A percentile compares a stretch with the other conserved stretches of the same genome.
phyloP scores from a whole-genome alignment of 345 rosid species.

The Gossypium anomalum region DNA sequence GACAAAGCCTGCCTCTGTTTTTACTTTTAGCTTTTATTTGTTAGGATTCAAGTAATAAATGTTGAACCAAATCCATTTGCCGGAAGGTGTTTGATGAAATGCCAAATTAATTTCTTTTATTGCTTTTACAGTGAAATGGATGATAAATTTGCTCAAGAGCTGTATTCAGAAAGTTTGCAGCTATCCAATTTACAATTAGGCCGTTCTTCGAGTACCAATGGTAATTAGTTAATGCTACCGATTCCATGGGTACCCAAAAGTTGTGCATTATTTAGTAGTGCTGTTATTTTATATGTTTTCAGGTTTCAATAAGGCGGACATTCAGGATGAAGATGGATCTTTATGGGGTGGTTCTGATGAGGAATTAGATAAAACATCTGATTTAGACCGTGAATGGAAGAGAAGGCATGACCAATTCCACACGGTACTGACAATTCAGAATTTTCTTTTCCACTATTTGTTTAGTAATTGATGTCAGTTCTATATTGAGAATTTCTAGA shows the following conservation, averaged over 20 bases:
- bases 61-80: neutral
- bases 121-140: slow-evolving; percentile 4
- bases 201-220: slow-evolving; percentile 1
- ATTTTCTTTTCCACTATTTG: slow-evolving; percentile 15
- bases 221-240: neutral
- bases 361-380: slow-evolving; percentile 29
- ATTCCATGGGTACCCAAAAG: too few relatives aligned
- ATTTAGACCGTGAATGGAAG: slow-evolving; percentile 46
- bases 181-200: neutral
- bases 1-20: neutral
- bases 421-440: slow-evolving; percentile 26
- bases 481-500: slow-evolving; percentile 28
- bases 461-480: slow-evolving; percentile 30
- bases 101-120: neutral
- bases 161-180: slow-evolving; percentile 11
- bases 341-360: slow-evolving; percentile 47
- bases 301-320: slow-evolving; percentile 27
- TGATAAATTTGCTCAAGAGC: neutral
- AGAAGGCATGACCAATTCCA: slow-evolving; percentile 41
- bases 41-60: neutral
- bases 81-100: slow-evolving; percentile 1
- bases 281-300: neutral
- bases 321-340: slow-evolving; percentile 32
- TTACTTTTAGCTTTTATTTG: neutral
- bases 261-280: neutral